phyloP scores from a whole-genome alignment of 345 rosid species.

The Acer yangbiense region DNA sequence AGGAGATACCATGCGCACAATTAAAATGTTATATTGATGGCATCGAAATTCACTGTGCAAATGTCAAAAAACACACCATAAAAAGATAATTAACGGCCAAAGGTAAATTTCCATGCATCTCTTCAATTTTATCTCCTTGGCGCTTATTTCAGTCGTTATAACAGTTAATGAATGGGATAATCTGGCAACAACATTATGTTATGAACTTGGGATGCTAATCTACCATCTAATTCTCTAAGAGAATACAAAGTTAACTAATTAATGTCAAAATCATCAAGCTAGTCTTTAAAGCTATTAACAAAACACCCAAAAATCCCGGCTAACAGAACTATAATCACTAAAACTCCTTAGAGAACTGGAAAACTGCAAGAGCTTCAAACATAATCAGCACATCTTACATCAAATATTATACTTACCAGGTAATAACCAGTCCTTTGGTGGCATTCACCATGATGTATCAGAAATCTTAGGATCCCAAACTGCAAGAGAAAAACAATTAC shows the following conservation, averaged over 20 bases:
- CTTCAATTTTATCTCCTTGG: too few relatives aligned
- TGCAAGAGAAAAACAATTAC: slow-evolving; percentile 17
- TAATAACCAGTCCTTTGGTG: slow-evolving; percentile 75
- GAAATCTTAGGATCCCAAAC: slow-evolving; percentile 18
- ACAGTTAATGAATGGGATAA: neutral
- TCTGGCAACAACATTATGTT: neutral
- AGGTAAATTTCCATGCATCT: too few relatives aligned
- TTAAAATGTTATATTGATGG: neutral
- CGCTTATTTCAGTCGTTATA: too few relatives aligned
- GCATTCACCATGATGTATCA: slow-evolving; percentile 71
- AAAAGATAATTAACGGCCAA: too few relatives aligned
- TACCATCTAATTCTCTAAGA: neutral
- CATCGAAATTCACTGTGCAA: neutral
- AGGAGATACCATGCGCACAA: neutral
- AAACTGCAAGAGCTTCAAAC: neutral
- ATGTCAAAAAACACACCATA: too few relatives aligned
- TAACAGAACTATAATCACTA: neutral
- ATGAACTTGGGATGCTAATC: neutral
- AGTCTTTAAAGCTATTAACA: neutral
- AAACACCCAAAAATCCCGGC: neutral
- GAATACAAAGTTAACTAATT: neutral
- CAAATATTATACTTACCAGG: slow-evolving; percentile 50
- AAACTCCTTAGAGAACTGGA: neutral
- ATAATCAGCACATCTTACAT: neutral
- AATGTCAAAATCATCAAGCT: slow-evolving; percentile 1